phyloP scores from a whole-genome alignment of 2,329 filamentous ascomycete species.

The Chrysosporium keratinophilum region DNA sequence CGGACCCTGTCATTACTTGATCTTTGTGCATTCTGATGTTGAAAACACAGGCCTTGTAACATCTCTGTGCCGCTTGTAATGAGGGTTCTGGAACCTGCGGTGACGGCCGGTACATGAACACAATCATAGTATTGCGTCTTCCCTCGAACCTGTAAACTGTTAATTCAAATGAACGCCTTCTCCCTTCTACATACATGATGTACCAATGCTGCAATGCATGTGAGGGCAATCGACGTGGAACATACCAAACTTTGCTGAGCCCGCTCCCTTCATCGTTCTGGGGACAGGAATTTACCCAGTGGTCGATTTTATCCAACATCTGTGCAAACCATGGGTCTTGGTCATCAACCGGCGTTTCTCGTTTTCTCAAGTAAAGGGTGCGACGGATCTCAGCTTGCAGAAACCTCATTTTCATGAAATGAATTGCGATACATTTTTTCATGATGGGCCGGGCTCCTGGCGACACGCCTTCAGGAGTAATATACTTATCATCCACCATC shows the following conservation, averaged over 20 bases:
- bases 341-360: conserved; percentile 63
- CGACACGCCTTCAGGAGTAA: conserved; percentile 64
- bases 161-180: background rate
- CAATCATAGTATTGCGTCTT: conserved; percentile 75
- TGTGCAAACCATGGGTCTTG: conserved; percentile 75
- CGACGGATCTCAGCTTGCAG: conserved; percentile 80
- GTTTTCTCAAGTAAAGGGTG: conserved; percentile 75
- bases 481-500: conserved; percentile 69
- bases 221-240: conserved; percentile 10
- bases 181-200: background rate
- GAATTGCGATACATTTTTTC: conserved; percentile 80
- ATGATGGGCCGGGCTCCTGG: conserved; percentile 59
- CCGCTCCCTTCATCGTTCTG: conserved; percentile 56
- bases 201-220: too few relatives aligned
- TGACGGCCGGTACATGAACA: conserved; percentile 79
- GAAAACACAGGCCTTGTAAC: conserved; percentile 70
- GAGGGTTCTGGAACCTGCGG: conserved; percentile 86
- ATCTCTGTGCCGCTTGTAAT: conserved; percentile 63
- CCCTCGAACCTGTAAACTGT: conserved; percentile 45
- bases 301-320: conserved; percentile 67
- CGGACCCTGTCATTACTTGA: conserved; percentile 63
- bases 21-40: conserved; percentile 72
- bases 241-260: conserved; percentile 73
- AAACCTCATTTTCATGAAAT: conserved; percentile 85
- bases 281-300: conserved; percentile 70